phyloP scores from a whole-genome alignment of 2,329 filamentous ascomycete genomes.

The Aureobasidium mangrovei region DNA sequence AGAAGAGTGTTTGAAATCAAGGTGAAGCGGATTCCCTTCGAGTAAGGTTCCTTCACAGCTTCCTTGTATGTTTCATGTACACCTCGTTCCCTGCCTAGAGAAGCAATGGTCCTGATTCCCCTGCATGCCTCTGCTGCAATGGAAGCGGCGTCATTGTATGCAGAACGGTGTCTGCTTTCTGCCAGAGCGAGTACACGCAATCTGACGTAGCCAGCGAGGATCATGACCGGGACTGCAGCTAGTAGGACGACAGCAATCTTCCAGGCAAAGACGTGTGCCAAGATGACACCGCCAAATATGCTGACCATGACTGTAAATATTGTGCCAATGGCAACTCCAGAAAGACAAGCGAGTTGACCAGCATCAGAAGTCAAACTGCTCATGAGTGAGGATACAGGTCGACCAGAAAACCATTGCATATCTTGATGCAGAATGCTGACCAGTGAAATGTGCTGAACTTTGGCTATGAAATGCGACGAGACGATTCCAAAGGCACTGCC shows the following conservation, averaged over 20 bases:
- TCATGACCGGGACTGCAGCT: slow-evolving; percentile 41
- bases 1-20: slow-evolving; percentile 34
- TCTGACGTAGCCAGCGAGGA: slow-evolving; percentile 37
- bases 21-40: slow-evolving; percentile 32
- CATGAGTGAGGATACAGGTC: slow-evolving; percentile 37
- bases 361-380: slow-evolving; percentile 40
- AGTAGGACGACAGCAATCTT: slow-evolving; percentile 43
- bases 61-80: slow-evolving; percentile 31
- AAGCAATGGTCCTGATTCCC: slow-evolving; percentile 52
- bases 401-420: slow-evolving; percentile 42
- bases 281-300: slow-evolving; percentile 39
- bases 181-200: slow-evolving; percentile 46
- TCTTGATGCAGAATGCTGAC: slow-evolving; percentile 47
- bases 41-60: slow-evolving; percentile 32
- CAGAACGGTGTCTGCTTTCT: slow-evolving; percentile 54
- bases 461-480: slow-evolving; percentile 37
- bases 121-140: slow-evolving; percentile 60
- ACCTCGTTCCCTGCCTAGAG: slow-evolving; percentile 34
- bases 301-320: slow-evolving; percentile 42
- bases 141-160: slow-evolving; percentile 54
- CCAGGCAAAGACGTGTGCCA: slow-evolving; percentile 42
- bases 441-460: slow-evolving; percentile 39
- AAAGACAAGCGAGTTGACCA: slow-evolving; percentile 40
- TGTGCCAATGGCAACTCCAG: slow-evolving; percentile 42
- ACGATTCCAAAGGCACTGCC: slow-evolving; percentile 42